Evolutionary conservation across 345 rosid species (phyloP).

Genomic region (Syzygium grande): DNA sequence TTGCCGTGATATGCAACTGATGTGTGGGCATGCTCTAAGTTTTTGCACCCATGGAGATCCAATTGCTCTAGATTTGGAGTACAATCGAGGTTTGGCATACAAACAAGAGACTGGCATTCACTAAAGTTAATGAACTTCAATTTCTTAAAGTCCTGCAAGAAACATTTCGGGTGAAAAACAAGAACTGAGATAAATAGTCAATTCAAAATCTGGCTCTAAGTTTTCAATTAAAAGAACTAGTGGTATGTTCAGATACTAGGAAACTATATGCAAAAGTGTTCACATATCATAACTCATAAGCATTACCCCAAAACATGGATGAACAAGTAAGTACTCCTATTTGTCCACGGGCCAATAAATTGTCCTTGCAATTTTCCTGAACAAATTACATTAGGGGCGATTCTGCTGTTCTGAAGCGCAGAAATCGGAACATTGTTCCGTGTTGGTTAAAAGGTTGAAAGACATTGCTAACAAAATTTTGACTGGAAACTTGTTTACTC

Average conservation of each 20-base stretch:
- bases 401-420: background rate
- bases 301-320: background rate
- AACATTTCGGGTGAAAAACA: background rate
- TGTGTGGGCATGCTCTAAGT: background rate
- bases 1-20: background rate
- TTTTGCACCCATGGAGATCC: background rate
- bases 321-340: background rate
- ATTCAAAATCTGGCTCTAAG: background rate
- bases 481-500: background rate
- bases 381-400: background rate
- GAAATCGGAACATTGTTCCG: background rate
- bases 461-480: background rate
- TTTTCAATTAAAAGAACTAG: background rate
- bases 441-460: background rate
- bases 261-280: background rate
- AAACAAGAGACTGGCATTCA: background rate
- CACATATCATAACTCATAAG: background rate
- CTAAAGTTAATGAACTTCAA: background rate
- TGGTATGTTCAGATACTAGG: background rate
- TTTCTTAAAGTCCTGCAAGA: background rate
- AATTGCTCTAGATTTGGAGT: background rate
- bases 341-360: background rate
- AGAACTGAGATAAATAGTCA: background rate
- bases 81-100: background rate
- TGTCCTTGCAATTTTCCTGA: background rate